Evolutionary conservation across 2,329 filamentous ascomycete species (phyloP).

Genomic region (Trichoderma endophyticum): DNA sequence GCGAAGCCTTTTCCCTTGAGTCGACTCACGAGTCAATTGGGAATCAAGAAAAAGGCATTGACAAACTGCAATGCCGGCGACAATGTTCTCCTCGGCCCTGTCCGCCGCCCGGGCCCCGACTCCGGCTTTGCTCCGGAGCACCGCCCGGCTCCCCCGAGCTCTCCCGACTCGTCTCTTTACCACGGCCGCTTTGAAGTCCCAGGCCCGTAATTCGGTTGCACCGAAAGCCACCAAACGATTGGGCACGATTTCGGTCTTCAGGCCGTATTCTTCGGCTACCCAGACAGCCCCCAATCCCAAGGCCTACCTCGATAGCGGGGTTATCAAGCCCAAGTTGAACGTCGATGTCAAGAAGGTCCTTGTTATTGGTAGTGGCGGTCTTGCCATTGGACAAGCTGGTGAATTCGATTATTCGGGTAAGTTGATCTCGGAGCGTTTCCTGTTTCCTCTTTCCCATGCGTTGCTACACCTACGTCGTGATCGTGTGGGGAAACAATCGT

Average conservation of each 20-base stretch:
- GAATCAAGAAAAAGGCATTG: conserved; percentile 32
- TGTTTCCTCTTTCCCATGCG: not conserved
- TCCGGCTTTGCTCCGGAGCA: conserved; percentile 56
- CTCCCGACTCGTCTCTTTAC: conserved; percentile 46
- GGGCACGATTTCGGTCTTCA: conserved; percentile 45
- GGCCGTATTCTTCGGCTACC: conserved; percentile 42
- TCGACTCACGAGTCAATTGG: conserved; percentile 30
- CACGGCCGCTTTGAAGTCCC: conserved; percentile 34
- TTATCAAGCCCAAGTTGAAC: conserved; percentile 72
- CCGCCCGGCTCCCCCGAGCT: conserved; percentile 46
- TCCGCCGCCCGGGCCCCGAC: conserved; percentile 55
- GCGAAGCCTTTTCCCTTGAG: conserved; percentile 20
- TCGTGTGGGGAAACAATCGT: not conserved
- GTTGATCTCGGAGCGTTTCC: conserved; percentile 31
- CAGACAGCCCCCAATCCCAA: conserved; percentile 76
- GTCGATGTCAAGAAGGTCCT: conserved; percentile 96
- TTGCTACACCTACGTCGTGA: not conserved
- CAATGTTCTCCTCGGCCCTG: conserved; percentile 40
- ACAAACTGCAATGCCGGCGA: conserved; percentile 38
- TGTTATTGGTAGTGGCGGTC: conserved; percentile 91
- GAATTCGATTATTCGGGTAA: conserved; percentile 98
- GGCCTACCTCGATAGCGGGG: conserved; percentile 85
- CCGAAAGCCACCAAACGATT: conserved; percentile 42
- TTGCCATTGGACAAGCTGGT: conserved; percentile 95
- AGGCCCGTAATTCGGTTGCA: conserved; percentile 34